phyloP scores from a whole-genome alignment of 352 stramenopile genomes.

The Blastocystis sp. region DNA sequence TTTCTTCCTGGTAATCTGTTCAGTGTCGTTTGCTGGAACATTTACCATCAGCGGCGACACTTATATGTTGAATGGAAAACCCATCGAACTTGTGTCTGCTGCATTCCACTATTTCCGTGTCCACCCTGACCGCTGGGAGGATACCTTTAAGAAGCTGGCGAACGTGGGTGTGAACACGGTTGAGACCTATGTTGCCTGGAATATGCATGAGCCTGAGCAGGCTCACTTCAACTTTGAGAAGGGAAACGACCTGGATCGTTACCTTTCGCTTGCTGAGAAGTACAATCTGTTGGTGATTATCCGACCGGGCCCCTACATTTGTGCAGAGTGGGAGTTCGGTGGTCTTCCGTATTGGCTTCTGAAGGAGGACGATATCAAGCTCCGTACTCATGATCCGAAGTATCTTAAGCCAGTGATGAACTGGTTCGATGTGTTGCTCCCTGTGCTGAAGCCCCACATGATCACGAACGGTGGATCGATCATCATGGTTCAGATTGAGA shows the following conservation, averaged over 20 bases:
- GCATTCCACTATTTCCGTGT: slow-evolving; percentile 58
- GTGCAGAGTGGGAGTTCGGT: slow-evolving; percentile 67
- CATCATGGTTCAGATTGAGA: slow-evolving; percentile 67
- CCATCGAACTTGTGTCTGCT: slow-evolving; percentile 42
- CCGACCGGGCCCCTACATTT: slow-evolving; percentile 66
- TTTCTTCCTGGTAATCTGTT: neutral
- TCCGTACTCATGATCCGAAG: slow-evolving; percentile 62
- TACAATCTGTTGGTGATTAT: slow-evolving; percentile 64
- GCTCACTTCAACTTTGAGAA: slow-evolving; percentile 55
- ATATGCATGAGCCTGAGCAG: slow-evolving; percentile 62
- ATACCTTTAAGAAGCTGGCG: slow-evolving; percentile 55
- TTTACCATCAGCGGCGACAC: neutral
- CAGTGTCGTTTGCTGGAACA: neutral
- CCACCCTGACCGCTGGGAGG: slow-evolving; percentile 53
- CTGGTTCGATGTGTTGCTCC: slow-evolving; percentile 59
- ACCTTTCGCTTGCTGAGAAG: slow-evolving; percentile 27
- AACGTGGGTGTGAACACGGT: slow-evolving; percentile 65
- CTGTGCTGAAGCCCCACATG: slow-evolving; percentile 61
- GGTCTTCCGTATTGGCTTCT: slow-evolving; percentile 65
- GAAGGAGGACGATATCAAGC: slow-evolving; percentile 60
- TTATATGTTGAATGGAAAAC: slow-evolving; percentile 26
- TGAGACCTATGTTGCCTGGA: slow-evolving; percentile 65
- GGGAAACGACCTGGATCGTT: slow-evolving; percentile 59
- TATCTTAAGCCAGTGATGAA: slow-evolving; percentile 62
- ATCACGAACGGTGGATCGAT: slow-evolving; percentile 65